These are phyloP conservation scores for Fusarium musae DNA, from an alignment of 2,329 filamentous ascomycete species.

Conservation along the genomic window DNA sequence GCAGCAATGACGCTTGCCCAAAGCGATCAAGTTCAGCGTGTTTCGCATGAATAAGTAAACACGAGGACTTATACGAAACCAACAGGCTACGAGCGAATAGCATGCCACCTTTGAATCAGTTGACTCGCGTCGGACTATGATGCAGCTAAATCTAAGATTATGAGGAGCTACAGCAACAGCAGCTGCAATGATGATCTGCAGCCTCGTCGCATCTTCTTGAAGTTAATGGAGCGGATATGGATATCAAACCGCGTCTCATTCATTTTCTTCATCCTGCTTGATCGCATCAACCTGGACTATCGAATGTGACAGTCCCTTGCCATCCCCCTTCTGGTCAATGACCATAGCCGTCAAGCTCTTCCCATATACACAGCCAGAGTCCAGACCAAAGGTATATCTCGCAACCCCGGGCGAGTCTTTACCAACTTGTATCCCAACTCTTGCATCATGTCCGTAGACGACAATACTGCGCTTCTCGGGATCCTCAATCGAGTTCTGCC, in stretches of 20 bases:
- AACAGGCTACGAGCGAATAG: background rate
- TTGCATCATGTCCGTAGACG: constrained; percentile 86
- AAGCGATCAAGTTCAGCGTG: background rate
- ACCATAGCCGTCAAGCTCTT: constrained; percentile 32
- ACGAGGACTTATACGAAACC: background rate
- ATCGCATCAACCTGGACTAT: constrained; percentile 18
- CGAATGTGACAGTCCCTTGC: constrained; percentile 11
- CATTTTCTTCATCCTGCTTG: background rate
- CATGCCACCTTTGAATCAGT: background rate
- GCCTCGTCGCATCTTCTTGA: background rate
- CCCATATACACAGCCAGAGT: constrained; percentile 81
- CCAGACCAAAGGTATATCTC: constrained; percentile 81
- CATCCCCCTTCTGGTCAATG: background rate
- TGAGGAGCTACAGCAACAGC: background rate
- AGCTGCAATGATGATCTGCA: background rate
- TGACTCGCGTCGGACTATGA: background rate
- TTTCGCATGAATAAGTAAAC: background rate
- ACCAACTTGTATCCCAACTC: constrained; percentile 66
- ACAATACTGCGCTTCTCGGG: constrained; percentile 65
- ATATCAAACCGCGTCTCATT: background rate
- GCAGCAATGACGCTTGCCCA: background rate
- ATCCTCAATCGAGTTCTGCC: constrained; percentile 21
- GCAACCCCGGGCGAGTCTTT: background rate
- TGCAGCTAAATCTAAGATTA: no score
- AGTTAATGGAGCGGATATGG: no score